phyloP scores from a whole-genome alignment of 257 asterid genomes.

The Scutellaria galericulata region DNA sequence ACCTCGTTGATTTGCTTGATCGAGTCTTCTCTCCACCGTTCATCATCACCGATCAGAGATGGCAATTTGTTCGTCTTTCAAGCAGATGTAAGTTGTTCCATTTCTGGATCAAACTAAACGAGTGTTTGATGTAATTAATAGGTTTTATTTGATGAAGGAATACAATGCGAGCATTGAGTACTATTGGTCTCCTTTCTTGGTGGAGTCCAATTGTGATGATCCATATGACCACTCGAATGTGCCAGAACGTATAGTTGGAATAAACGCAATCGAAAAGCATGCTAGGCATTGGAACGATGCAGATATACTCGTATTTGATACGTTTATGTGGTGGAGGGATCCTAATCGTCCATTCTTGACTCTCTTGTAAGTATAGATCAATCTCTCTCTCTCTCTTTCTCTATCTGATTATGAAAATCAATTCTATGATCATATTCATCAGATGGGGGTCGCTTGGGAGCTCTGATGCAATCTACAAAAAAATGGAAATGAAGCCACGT shows the following conservation, averaged over 20 bases:
- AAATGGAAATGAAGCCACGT: background rate
- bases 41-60: background rate
- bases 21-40: background rate
- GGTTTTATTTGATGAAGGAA: background rate
- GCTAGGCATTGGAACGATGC: conserved; percentile 16
- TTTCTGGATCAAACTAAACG: background rate
- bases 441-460: conserved; percentile 24
- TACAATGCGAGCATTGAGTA: conserved; percentile 22
- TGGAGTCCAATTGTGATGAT: conserved; percentile 20
- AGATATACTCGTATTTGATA: conserved; percentile 21
- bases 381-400: background rate
- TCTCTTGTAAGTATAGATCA: conserved; percentile 1
- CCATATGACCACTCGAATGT: conserved; percentile 9
- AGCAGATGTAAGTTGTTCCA: conserved; percentile 12
- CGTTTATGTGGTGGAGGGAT: conserved; percentile 18
- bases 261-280: conserved; percentile 13
- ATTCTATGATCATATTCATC: background rate
- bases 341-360: too few species aligned
- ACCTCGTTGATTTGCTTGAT: conserved; percentile 18
- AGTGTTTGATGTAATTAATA: too few species aligned
- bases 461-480: conserved; percentile 13
- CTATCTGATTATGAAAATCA: background rate
- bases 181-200: conserved; percentile 18
- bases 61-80: background rate
- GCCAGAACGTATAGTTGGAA: background rate